Percentiles rank a stretch among this genome's conserved stretches.
Conservation (phyloP, 352 stramenopile species). For the Hyaloperonospora brassicae region DNA sequence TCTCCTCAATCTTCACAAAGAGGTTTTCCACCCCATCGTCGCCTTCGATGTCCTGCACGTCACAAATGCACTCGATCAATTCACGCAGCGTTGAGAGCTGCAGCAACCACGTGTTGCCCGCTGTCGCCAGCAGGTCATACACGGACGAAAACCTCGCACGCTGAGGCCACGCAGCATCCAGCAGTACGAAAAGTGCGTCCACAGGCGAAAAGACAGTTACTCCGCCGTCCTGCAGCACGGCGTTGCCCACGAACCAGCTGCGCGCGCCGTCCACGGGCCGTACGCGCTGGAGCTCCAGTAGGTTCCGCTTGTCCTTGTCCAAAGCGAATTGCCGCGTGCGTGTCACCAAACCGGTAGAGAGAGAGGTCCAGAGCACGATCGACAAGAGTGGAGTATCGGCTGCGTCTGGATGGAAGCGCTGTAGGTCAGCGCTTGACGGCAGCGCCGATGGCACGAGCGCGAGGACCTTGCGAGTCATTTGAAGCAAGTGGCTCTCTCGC, state of each 20-base stretch:
- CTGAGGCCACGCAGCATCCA: slow-evolving; percentile 44
- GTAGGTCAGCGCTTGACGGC: slow-evolving; percentile 29
- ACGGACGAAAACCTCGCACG: slow-evolving; percentile 42
- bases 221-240: slow-evolving; percentile 57
- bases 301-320: slow-evolving; percentile 16
- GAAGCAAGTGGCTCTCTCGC: slow-evolving; percentile 2
- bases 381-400: slow-evolving; percentile 40
- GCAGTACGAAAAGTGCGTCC: slow-evolving; percentile 65
- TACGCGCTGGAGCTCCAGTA: slow-evolving; percentile 67
- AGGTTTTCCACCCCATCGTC: slow-evolving; percentile 43
- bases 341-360: slow-evolving; percentile 1
- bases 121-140: slow-evolving; percentile 43
- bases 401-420: slow-evolving; percentile 64
- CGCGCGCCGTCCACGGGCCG: slow-evolving; percentile 49
- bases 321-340: slow-evolving; percentile 57
- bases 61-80: slow-evolving; percentile 41
- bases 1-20: slow-evolving; percentile 49
- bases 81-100: slow-evolving; percentile 29
- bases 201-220: slow-evolving; percentile 56
- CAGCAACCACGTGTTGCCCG: slow-evolving; percentile 53
- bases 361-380: slow-evolving; percentile 43
- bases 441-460: slow-evolving; percentile 39
- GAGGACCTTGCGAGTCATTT: slow-evolving; percentile 43
- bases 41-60: slow-evolving; percentile 36
- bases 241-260: slow-evolving; percentile 75